These are phyloP conservation scores for Pleurostoma richardsiae DNA, from an alignment of 2,329 filamentous ascomycete genomes.

Conservation along the genomic window DNA sequence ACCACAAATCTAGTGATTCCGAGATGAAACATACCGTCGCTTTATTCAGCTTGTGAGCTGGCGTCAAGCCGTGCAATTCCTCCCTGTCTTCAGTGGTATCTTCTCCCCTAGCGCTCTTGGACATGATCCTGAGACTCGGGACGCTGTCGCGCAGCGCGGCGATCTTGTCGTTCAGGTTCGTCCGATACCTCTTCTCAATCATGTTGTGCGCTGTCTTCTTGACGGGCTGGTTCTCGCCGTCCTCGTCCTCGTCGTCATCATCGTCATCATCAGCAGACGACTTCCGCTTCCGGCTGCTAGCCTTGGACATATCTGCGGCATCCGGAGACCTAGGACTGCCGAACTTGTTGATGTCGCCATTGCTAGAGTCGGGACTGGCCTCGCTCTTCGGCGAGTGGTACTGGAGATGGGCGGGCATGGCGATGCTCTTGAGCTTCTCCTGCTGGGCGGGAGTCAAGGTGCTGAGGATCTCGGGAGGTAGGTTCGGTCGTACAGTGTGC, in stretches of 20 bases:
- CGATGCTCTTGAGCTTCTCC: constrained; percentile 57
- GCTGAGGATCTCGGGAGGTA: constrained; percentile 26
- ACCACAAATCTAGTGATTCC: too few species aligned
- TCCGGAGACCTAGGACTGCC: constrained; percentile 57
- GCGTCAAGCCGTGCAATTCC: constrained; percentile 74
- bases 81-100: constrained; percentile 71
- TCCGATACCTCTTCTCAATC: constrained; percentile 95
- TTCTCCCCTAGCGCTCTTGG: constrained; percentile 63
- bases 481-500: constrained; percentile 16
- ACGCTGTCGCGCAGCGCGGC: constrained; percentile 87
- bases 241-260: constrained; percentile 54
- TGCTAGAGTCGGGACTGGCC: constrained; percentile 52
- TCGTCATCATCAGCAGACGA: constrained; percentile 55
- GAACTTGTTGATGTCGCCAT: constrained; percentile 39
- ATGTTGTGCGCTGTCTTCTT: constrained; percentile 98
- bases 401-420: constrained; percentile 58
- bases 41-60: constrained; percentile 94
- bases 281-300: constrained; percentile 61
- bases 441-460: constrained; percentile 53
- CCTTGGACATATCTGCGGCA: constrained; percentile 35
- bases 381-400: constrained; percentile 56
- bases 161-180: constrained; percentile 96
- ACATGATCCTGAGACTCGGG: constrained; percentile 81
- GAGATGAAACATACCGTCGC: constrained; percentile 60
- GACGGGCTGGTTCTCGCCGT: constrained; percentile 48